A percentile compares a stretch with the other conserved stretches of the same genome.
Conservation (phyloP, 257 asterid species). For the Nicotiana otophora region DNA sequence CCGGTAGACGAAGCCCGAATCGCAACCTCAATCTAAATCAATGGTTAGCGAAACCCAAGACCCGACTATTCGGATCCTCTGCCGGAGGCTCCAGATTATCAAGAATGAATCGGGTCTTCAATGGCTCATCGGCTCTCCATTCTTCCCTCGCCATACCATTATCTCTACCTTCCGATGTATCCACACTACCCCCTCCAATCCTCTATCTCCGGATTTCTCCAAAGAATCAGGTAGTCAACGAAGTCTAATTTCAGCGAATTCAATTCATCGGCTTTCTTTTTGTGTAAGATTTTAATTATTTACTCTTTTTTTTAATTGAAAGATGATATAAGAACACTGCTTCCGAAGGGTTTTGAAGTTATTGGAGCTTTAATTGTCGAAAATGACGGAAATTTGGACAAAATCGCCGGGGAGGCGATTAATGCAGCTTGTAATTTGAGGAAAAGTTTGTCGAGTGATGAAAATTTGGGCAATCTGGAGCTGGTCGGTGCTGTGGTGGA, state of each 20-base stretch:
- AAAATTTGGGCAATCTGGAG: slow-evolving; percentile 11
- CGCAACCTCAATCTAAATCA: not conserved
- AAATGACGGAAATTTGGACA: slow-evolving; percentile 27
- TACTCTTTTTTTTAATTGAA: slow-evolving; percentile 5
- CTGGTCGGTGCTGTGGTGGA: slow-evolving; percentile 65
- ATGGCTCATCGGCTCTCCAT: slow-evolving; percentile 79
- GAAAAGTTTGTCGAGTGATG: slow-evolving; percentile 32
- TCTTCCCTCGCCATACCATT: slow-evolving; percentile 44
- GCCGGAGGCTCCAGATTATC: slow-evolving; percentile 45
- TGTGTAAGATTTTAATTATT: not conserved
- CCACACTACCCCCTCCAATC: slow-evolving; percentile 46
- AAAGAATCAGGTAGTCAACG: slow-evolving; percentile 57
- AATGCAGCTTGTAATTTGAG: slow-evolving; percentile 46
- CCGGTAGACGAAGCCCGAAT: not conserved
- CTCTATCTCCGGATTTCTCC: slow-evolving; percentile 42
- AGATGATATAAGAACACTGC: slow-evolving; percentile 69
- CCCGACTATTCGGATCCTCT: slow-evolving; percentile 38
- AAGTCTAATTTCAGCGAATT: not conserved
- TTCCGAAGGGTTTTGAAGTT: slow-evolving; percentile 78
- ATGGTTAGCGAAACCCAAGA: slow-evolving; percentile 10
- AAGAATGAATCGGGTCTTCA: slow-evolving; percentile 47
- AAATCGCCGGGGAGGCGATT: slow-evolving; percentile 46
- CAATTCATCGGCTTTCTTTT: not conserved
- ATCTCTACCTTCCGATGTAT: slow-evolving; percentile 75
- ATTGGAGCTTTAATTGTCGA: slow-evolving; percentile 63